Conservation (phyloP, 768 basidiomycete genomes). For the Clitopilus hobsonii region DNA sequence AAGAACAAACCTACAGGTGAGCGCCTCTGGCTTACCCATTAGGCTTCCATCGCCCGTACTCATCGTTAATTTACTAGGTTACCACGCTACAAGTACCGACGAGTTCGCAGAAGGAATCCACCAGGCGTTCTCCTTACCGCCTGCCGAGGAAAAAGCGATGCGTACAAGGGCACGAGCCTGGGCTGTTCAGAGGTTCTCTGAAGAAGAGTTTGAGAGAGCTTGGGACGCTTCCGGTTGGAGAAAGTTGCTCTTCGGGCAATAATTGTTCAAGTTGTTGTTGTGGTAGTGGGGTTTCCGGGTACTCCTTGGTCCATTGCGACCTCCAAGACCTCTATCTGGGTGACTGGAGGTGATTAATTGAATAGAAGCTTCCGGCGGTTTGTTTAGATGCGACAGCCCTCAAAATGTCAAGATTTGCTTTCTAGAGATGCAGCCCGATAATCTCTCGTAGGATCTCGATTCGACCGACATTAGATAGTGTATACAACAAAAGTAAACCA, state of each 20-base stretch:
- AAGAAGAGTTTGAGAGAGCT: conserved; percentile 16
- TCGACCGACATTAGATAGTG: too few relatives aligned
- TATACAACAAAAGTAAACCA: too few relatives aligned
- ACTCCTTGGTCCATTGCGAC: too few relatives aligned
- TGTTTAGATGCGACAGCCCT: too few relatives aligned
- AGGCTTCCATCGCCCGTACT: background rate
- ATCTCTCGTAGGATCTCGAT: too few relatives aligned
- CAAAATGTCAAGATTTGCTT: too few relatives aligned
- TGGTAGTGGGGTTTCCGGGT: background rate
- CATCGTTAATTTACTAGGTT: conserved; percentile 42
- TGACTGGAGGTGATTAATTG: too few relatives aligned
- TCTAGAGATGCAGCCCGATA: too few relatives aligned
- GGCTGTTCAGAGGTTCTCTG: conserved; percentile 68
- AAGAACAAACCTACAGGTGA: conserved; percentile 65
- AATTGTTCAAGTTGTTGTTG: background rate
- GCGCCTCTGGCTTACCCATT: background rate
- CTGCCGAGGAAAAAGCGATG: conserved; percentile 53
- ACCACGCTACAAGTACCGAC: conserved; percentile 65
- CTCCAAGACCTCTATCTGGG: too few relatives aligned
- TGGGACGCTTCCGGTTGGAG: background rate
- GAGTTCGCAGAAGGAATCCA: conserved; percentile 68
- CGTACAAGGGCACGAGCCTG: conserved; percentile 63
- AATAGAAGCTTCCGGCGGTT: too few relatives aligned
- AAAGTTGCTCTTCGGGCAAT: background rate
- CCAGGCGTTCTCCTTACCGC: conserved; percentile 51